A percentile compares a stretch with the other conserved stretches of the same genome.
phyloP scores from a whole-genome alignment of 1,284 basidiomycete species.

The Hemileia vastatrix region DNA sequence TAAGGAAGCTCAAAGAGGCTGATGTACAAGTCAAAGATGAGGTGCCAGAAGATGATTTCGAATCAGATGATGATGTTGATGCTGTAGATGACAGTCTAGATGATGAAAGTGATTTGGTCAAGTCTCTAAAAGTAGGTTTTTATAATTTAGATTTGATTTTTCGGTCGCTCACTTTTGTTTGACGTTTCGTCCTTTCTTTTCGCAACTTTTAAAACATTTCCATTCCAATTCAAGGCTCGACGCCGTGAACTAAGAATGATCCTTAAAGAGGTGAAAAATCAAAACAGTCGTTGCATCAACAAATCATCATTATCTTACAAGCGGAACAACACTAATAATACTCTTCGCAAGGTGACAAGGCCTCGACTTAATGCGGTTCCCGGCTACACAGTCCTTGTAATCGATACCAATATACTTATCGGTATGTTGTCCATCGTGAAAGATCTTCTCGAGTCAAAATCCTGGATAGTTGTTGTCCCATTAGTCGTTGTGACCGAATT shows the following conservation, averaged over 20 bases:
- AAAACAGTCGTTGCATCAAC: too few species aligned
- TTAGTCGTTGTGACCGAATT: slow-evolving; percentile 93
- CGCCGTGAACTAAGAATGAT: slow-evolving; percentile 35
- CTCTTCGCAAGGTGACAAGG: background rate
- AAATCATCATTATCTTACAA: slow-evolving; percentile 31
- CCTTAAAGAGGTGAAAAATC: slow-evolving; percentile 11
- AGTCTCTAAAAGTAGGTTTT: slow-evolving; percentile 58
- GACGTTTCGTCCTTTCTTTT: slow-evolving; percentile 52
- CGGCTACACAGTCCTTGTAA: slow-evolving; percentile 78
- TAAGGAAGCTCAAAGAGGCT: background rate
- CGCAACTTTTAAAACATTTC: background rate
- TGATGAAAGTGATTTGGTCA: slow-evolving; percentile 62
- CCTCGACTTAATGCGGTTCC: slow-evolving; percentile 55
- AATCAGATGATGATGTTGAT: slow-evolving; percentile 35
- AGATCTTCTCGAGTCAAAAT: slow-evolving; percentile 64
- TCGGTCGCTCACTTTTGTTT: slow-evolving; percentile 50
- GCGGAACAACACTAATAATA: slow-evolving; percentile 34
- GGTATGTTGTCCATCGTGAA: slow-evolving; percentile 64
- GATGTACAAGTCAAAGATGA: slow-evolving; percentile 15
- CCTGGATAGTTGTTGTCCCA: slow-evolving; percentile 83
- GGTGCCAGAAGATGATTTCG: slow-evolving; percentile 40
- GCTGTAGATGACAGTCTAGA: slow-evolving; percentile 54
- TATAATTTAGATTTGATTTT: background rate
- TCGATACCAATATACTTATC: slow-evolving; percentile 89
- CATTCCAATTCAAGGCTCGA: slow-evolving; percentile 1